Evolutionary conservation across 768 basidiomycete species (phyloP), one percentile per base, ranked within the genome.

Genomic region (Mycena chlorophos): DNA sequence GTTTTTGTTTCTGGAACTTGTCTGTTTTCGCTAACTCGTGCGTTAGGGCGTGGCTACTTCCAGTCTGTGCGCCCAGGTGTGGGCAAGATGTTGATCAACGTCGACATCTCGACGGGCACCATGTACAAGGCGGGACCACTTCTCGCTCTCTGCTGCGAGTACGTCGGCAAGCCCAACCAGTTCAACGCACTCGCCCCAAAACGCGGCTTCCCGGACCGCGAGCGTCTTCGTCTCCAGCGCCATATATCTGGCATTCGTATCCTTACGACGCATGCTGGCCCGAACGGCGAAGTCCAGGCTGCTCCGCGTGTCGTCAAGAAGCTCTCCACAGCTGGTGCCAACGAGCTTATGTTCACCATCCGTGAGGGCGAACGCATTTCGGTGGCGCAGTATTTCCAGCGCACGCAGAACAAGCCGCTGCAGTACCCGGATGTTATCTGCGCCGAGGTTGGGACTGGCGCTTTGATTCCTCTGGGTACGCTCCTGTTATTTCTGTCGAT

Each of bases 391-490:
- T 85, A 92, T 62, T 91, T 88, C 69, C 69, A 71, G 54, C 68
- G 63, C 13, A 73, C 78, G 3, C 73, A 82, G 51, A 85, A 84
- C 58, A 75, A 73, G 2, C 73, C 76, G 4, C 71, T 93, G 3
- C 72, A 73, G 49, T 85, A 70, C 63, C 90, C 91, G 0, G 78
- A 87, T 27, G 67, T 87, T 1, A 71, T 85, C 13, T 92, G 89
- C 59, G 76, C 81, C 2, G 87, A 91, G 76, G 80, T 88, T 28
- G 82, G 83, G 22, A 73, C 74, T 34, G 86, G 45, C 22, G 45
- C 45, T 25, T 25, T 46, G 12, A 46, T 46, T 46, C 45, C 45
- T 8, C 20, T 46, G 8, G 45, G 45, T 46, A 5, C 25, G 45
- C 27, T 6, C 10, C 26, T 6, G 22, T 10, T 6, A 8, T 40